Base-by-base conservation (phyloP, 345 rosid genomes). In the Eucalyptus virginea region DNA sequence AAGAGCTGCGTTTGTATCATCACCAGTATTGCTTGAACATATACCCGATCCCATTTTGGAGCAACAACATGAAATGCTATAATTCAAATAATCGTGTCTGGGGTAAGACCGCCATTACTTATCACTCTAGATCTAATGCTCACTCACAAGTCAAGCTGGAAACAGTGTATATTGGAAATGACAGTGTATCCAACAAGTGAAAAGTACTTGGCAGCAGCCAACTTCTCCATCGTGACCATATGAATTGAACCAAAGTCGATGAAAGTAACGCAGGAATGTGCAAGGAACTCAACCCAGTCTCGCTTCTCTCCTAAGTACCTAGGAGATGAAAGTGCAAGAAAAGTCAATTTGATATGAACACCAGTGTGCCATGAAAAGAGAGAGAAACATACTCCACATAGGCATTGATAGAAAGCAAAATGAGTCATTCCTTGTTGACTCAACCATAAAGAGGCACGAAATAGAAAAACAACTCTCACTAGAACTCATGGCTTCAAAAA, bases 261-360 rank as follows among this genome's bases (percentile, higher is more conserved):
- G 30, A 37, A 40, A 77, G 85, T 40, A 77, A 40, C 9, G 30
- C 47, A 21, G 47, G 85, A 77, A 77, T 21, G 30, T 87, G 67
- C 28, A 34, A 51, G 56, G 56, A 86, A 18, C 58, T 94, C 92
- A 95, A 58, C 96, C 96, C 89, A 95, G 87, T 90, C 96, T 93
- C 86, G 98, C 98, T 92, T 96, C 99, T 92, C 98, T 96, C 90
- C 88, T 92, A 56, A 97, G 94, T 65, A 96, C 98, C 99, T 97
- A 42, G 26, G 83, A 49, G 81, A 58, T 11, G 10, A 44, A 34
- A 56, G 44, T 10, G 67, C 81, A 67, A 28, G 32, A 48, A 49
- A 86, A 48, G 40, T 48, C 40, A 48, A 45, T 47, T 85, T 47
- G 52, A 72, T 72, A 37, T 72, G 47, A 40, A 77, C 47, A 40